These are phyloP conservation scores for Phytophthora boehmeriae DNA, from an alignment of 352 stramenopile species.

Conservation along the genomic window DNA sequence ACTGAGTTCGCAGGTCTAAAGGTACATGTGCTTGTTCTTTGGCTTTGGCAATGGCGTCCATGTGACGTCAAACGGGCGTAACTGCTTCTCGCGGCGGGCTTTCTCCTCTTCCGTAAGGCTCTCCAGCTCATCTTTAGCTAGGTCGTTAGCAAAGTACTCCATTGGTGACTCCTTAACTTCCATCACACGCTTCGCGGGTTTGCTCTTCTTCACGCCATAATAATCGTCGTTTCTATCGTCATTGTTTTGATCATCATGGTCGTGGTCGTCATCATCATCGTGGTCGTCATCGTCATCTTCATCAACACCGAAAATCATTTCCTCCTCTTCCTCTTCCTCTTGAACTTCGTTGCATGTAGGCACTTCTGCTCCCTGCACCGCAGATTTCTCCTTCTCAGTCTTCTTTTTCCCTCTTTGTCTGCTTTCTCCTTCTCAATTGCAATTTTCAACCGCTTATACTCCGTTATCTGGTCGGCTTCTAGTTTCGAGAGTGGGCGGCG, in stretches of 20 bases:
- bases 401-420: neutral
- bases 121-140: slow-evolving; percentile 37
- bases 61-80: slow-evolving; percentile 76
- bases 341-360: slow-evolving; percentile 1
- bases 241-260: slow-evolving; percentile 15
- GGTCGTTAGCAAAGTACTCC: slow-evolving; percentile 60
- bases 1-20: slow-evolving; percentile 41
- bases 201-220: slow-evolving; percentile 29
- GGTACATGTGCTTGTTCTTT: slow-evolving; percentile 84
- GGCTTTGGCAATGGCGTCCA: slow-evolving; percentile 61
- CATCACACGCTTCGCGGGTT: slow-evolving; percentile 15
- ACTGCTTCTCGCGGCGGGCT: slow-evolving; percentile 46
- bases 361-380: slow-evolving; percentile 8
- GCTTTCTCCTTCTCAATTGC: slow-evolving; percentile 32
- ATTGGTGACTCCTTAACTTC: slow-evolving; percentile 27
- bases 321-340: slow-evolving; percentile 40
- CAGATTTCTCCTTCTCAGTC: slow-evolving; percentile 3
- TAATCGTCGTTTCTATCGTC: slow-evolving; percentile 45
- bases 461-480: slow-evolving; percentile 46
- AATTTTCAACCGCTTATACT: slow-evolving; percentile 48
- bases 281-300: slow-evolving; percentile 31
- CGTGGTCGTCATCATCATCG: slow-evolving; percentile 27
- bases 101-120: slow-evolving; percentile 44
- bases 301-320: slow-evolving; percentile 31
- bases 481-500: slow-evolving; percentile 48